Evolutionary conservation across 1,284 basidiomycete genomes (phyloP).

Genomic region (Porodaedalea pini): DNA sequence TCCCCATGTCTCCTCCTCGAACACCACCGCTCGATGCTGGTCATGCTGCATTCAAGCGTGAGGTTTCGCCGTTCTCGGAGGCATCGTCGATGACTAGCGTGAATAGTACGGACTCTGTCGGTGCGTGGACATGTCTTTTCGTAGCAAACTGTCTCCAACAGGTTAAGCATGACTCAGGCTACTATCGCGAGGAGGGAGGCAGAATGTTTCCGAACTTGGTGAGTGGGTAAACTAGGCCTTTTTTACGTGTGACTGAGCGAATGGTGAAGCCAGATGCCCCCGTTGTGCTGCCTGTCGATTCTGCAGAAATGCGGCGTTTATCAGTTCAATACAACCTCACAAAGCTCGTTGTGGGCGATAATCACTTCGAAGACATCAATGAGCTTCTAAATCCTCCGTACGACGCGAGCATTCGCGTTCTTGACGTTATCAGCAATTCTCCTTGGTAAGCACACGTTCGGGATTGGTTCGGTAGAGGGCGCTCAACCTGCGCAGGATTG

Average conservation of each 20-base stretch:
- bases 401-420: conserved; percentile 15
- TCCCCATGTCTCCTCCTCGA: conserved; percentile 19
- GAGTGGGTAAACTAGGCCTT: neutral
- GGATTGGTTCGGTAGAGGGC: neutral
- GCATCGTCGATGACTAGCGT: conserved; percentile 21
- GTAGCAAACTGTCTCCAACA: neutral
- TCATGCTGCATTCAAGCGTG: conserved; percentile 1
- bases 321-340: conserved; percentile 13
- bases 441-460: conserved; percentile 12
- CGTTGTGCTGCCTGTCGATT: conserved; percentile 19
- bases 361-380: conserved; percentile 11
- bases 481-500: conserved; percentile 14
- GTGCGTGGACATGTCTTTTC: conserved; percentile 1
- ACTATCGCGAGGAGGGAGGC: conserved; percentile 18
- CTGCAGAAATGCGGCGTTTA: conserved; percentile 17
- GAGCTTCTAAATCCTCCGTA: conserved; percentile 18
- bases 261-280: conserved; percentile 12
- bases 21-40: conserved; percentile 12
- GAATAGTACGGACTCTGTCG: conserved; percentile 15
- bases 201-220: conserved; percentile 19
- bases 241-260: neutral
- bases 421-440: conserved; percentile 19
- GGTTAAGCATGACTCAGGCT: conserved; percentile 6
- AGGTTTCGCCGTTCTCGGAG: conserved; percentile 18
- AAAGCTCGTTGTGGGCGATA: conserved; percentile 12